Conservation (phyloP, 129 eudicot species). For the carrot (Daucus carota) region DH1_v3.0 NC_030386.2:19563001-19563500, state of each 20-base stretch:
- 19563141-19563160: too few relatives aligned
- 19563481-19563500: not conserved
- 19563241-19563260: not conserved
- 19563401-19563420: constrained; percentile 22
- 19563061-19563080: too few relatives aligned
- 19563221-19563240: too few relatives aligned
- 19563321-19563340: constrained; percentile 18
- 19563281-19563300: constrained; percentile 2
- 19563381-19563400: constrained; percentile 22
- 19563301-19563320: constrained; percentile 22
- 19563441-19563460: not conserved
- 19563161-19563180: not conserved
- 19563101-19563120: too few relatives aligned
- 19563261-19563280: not conserved
- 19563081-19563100: too few relatives aligned
- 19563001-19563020: too few relatives aligned
- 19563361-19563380: constrained; percentile 14
- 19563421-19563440: not conserved
- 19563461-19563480: not conserved
- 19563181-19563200: too few relatives aligned
- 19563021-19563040: too few relatives aligned
- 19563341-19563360: not conserved
- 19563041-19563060: too few relatives aligned
- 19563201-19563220: too few relatives aligned
- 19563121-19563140: too few relatives aligned